Evolutionary conservation across 495 filamentous ascomycete species (phyloP).

Genomic region (Diplogelasinospora grovesii): DNA sequence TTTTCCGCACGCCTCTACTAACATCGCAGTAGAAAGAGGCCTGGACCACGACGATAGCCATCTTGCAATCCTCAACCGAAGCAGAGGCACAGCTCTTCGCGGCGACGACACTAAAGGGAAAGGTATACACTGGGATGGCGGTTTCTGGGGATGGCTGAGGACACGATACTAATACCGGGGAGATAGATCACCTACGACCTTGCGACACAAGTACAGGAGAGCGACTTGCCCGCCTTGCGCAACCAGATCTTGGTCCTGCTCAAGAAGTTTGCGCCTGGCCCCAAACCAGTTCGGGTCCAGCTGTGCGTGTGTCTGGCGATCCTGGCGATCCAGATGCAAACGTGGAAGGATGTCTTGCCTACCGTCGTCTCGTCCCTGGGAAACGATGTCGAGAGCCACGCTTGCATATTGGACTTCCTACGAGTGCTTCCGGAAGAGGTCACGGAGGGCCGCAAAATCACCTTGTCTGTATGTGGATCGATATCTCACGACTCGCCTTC

Average conservation of each 20-base stretch:
- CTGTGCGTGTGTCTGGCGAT: constrained; percentile 91
- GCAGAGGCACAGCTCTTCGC: constrained; percentile 89
- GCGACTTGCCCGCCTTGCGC: constrained; percentile 66
- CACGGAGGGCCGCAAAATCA: constrained; percentile 97
- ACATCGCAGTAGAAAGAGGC: constrained; percentile 60
- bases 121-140: constrained; percentile 66
- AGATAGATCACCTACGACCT: constrained; percentile 46
- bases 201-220: constrained; percentile 63
- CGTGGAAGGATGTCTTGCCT: constrained; percentile 90
- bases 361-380: constrained; percentile 74
- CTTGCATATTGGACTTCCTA: constrained; percentile 90
- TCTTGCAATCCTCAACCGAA: constrained; percentile 71
- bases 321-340: constrained; percentile 89
- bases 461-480: constrained; percentile 85
- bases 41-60: constrained; percentile 78
- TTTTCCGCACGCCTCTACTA: background rate
- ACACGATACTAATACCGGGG: no score
- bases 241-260: constrained; percentile 76
- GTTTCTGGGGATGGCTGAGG: no score
- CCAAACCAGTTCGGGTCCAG: constrained; percentile 87
- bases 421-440: constrained; percentile 97
- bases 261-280: constrained; percentile 68
- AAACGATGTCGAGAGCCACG: constrained; percentile 63
- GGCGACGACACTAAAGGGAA: constrained; percentile 93
- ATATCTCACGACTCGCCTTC: constrained; percentile 42